phyloP scores from a whole-genome alignment of 1,139 yeast species.

The Insectozyma bohioensis region DNA sequence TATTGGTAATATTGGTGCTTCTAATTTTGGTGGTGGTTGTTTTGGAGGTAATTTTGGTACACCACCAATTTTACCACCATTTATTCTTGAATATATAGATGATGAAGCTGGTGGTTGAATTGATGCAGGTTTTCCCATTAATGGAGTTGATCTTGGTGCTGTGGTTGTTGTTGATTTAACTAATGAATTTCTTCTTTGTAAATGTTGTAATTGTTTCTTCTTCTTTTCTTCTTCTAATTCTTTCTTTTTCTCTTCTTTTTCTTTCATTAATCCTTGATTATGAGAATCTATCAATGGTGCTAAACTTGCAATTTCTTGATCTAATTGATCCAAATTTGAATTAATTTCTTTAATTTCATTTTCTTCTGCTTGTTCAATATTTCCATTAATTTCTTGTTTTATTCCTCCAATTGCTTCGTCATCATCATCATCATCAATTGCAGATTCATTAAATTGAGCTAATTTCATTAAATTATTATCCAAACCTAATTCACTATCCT shows the following conservation, averaged over 20 bases:
- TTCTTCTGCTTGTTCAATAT: constrained; percentile 7
- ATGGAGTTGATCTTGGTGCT: constrained; percentile 25
- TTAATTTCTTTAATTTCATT: constrained; percentile 21
- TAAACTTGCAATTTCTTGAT: constrained; percentile 42
- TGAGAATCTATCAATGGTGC: constrained; percentile 41
- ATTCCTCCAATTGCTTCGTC: constrained; percentile 29
- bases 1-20: constrained; percentile 33
- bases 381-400: constrained; percentile 17
- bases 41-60: constrained; percentile 13
- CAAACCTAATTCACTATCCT: constrained; percentile 21
- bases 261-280: constrained; percentile 28
- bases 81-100: constrained; percentile 9
- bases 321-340: constrained; percentile 32
- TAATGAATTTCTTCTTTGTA: constrained; percentile 15
- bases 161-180: constrained; percentile 9
- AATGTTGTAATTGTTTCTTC: constrained; percentile 20
- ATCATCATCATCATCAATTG: constrained; percentile 39
- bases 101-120: constrained; percentile 46
- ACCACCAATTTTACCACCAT: constrained; percentile 6
- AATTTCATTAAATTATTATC: constrained; percentile 21
- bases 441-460: constrained; percentile 27
- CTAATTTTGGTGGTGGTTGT: constrained; percentile 40
- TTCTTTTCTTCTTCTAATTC: constrained; percentile 24
- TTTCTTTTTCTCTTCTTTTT: constrained; percentile 23
- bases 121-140: constrained; percentile 48